Base-by-base conservation (phyloP, 2,329 filamentous ascomycete species). In the Trichophyton rubrum region DNA sequence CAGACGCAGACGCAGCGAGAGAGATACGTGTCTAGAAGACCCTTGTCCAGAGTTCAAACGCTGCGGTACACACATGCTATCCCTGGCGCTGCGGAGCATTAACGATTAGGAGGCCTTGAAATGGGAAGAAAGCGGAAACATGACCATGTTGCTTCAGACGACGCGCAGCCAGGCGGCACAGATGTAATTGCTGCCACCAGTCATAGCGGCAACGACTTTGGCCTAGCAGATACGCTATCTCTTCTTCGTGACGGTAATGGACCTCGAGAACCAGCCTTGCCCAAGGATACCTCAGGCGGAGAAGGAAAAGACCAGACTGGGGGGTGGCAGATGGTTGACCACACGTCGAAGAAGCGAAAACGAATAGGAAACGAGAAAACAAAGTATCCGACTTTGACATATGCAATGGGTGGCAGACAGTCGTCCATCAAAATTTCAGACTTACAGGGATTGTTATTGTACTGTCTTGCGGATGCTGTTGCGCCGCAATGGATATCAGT, bases 401-500 rank as follows among this genome's bases (percentile, higher is more conserved):
- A 83, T 64, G 71, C 78, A 8, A 75, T 80, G 61, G 77, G 80
- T n/a, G 78, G 77, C 22, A 70, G 84, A 45, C 77, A 83, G 63
- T 76, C 76, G 11, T 78, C 78, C 45, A 78, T 85, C 61, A 82
- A 80, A 58, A 78, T 85, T 59, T 73, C 76, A 56, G 82, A 85
- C 65, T 69, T 86, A 17, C 83, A 85, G 67, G 74, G 77, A 20
- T 72, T 86, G 33, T 74, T 80, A 8, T 74, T 86, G 24, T 85
- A 85, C 69, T 74, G 84, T 63, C 78, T 86, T 60, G 80, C 82
- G n/a, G 82, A 85, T 67, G 81, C 79, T 7, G 73, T 78, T 35
- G 79, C 80, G 27, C 83, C 83, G n/a, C 81, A 84, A 68, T 86
- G 83, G 83, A 79, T 84, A 15, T 80, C 82, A 33, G 74, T 86